Conservation (phyloP, 164 flowering plant genomes). For the grape (Vitis vinifera) region ASM3070453v1 NC_081805.1:10332501-10333000, state of each 20-base stretch:
- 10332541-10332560: slow-evolving; percentile 61
- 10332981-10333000: slow-evolving; percentile 36
- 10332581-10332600: neutral
- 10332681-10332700: slow-evolving; percentile 78
- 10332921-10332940: slow-evolving; percentile 5
- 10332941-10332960: slow-evolving; percentile 30
- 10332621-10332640: slow-evolving; percentile 81
- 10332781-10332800: slow-evolving; percentile 68
- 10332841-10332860: slow-evolving; percentile 65
- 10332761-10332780: slow-evolving; percentile 40
- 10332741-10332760: slow-evolving; percentile 42
- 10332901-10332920: slow-evolving; percentile 59
- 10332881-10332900: slow-evolving; percentile 91
- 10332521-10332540: neutral
- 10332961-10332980: slow-evolving; percentile 46
- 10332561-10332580: slow-evolving; percentile 43
- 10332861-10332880: slow-evolving; percentile 81
- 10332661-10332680: slow-evolving; percentile 70
- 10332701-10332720: slow-evolving; percentile 82
- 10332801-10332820: slow-evolving; percentile 96
- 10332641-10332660: slow-evolving; percentile 94
- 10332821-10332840: slow-evolving; percentile 93
- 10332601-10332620: slow-evolving; percentile 19
- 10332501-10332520: slow-evolving; percentile 19
- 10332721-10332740: slow-evolving; percentile 92